Evolutionary conservation across 2,329 filamentous ascomycete genomes (phyloP), one percentile per base, ranked within the genome.

Genomic region (Geosmithia putterillii): DNA sequence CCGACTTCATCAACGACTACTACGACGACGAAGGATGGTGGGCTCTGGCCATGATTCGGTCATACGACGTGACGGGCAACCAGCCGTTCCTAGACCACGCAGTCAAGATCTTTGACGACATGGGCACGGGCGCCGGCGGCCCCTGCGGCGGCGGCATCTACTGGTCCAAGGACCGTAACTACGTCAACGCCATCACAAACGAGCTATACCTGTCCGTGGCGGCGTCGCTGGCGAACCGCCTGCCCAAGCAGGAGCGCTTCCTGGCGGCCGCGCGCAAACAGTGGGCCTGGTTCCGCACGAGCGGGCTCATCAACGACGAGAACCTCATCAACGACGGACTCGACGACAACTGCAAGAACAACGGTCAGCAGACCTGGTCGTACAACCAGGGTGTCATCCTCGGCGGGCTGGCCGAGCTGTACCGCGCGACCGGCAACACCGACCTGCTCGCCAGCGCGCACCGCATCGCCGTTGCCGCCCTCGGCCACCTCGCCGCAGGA

Each of bases 11-110:
- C 44, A 73, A 76, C 46, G 65, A 69, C 7, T 76, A 60, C 46
- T 76, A 75, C 48, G 76, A 81, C 48, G 76, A 80, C 51, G 71
- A 75, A 52, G 69, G 73, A n/a, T 80, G 76, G 76, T 81, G 76
- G 76, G 74, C 69, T 9, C 63, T 80, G 45, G 76, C 65, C 17
- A 70, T 75, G 64, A 71, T 80, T 43, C 66, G 70, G 20, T 62
- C 71, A 4, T 76, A 67, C 51, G 76, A 81, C 51, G 59, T 74
- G 15, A 75, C 74, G 0, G 58, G 62, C 3, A 61, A 78, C 38
- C 32, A 48, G 2, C 62, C 64, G n/a, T 81, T 76, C 48, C 69
- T 81, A 35, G 54, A 73, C 40, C 63, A 67, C 6, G 73, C 75
- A 8, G 64, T 66, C 44, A 55, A 63, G 28, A 68, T 80, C 44